Percentiles rank a stretch among this genome's conserved stretches.
Conservation (phyloP, 2,329 filamentous ascomycete species). For the Ascomycota sp. region DNA sequence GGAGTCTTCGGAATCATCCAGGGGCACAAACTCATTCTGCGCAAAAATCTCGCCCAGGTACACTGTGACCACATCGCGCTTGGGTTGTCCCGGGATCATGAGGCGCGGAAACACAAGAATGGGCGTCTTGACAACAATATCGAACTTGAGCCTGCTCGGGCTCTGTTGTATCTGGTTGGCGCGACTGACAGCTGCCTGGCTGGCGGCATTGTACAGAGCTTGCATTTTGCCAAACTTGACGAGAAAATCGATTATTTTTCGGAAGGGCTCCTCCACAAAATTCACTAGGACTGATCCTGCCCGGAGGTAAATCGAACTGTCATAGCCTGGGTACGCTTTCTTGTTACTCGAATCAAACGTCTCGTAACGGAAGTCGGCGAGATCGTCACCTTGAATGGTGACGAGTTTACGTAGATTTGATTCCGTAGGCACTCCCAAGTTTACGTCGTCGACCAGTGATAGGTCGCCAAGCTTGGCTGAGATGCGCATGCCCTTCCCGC, state of each 20-base stretch:
- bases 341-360: slow-evolving; percentile 60
- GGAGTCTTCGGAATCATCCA: slow-evolving; percentile 56
- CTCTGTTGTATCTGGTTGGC: slow-evolving; percentile 85
- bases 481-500: slow-evolving; percentile 70
- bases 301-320: slow-evolving; percentile 74
- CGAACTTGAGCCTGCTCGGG: slow-evolving; percentile 79
- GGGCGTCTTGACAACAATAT: slow-evolving; percentile 81
- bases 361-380: slow-evolving; percentile 94
- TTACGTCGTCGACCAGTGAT: slow-evolving; percentile 80
- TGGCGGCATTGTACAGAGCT: slow-evolving; percentile 90
- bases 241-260: slow-evolving; percentile 92
- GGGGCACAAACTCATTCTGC: slow-evolving; percentile 72
- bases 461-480: slow-evolving; percentile 74
- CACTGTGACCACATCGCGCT: slow-evolving; percentile 70
- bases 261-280: slow-evolving; percentile 90
- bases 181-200: slow-evolving; percentile 83
- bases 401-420: slow-evolving; percentile 73
- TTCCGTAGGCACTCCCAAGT: slow-evolving; percentile 63
- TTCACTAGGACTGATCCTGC: slow-evolving; percentile 94
- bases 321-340: slow-evolving; percentile 75
- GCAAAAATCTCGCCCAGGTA: slow-evolving; percentile 96
- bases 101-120: slow-evolving; percentile 85
- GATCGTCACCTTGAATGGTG: slow-evolving; percentile 83
- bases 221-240: slow-evolving; percentile 99
- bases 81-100: slow-evolving; percentile 46